Percentiles rank a stretch among this genome's conserved stretches.
These are phyloP conservation scores for Amphirosellinia nigrospora DNA, from an alignment of 495 filamentous ascomycete genomes.

Conservation along the genomic window DNA sequence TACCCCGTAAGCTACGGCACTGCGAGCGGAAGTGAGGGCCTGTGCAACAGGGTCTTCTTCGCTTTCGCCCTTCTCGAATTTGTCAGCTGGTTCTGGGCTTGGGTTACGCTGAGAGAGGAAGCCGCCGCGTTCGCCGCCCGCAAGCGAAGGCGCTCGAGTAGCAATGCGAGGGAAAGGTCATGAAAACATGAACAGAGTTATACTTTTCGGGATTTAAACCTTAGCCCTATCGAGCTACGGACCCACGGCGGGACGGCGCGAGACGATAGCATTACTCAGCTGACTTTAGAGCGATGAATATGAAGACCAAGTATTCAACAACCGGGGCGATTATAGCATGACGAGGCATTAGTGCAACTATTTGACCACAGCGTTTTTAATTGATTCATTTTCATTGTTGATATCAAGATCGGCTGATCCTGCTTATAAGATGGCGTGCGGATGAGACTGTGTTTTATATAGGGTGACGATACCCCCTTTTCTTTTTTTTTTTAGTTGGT, in stretches of 20 bases:
- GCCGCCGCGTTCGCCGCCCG: conserved; percentile 43
- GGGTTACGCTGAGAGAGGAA: conserved; percentile 61
- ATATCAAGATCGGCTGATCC: neutral
- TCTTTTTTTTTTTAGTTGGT: neutral
- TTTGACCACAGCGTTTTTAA: neutral
- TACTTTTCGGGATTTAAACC: neutral
- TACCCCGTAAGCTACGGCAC: conserved; percentile 28
- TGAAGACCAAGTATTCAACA: neutral
- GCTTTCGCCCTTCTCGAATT: conserved; percentile 85
- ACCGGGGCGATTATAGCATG: neutral
- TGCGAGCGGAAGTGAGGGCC: conserved; percentile 57
- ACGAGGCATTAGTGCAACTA: neutral
- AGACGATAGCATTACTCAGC: neutral
- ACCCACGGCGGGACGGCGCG: neutral
- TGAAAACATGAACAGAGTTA: neutral
- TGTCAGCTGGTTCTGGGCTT: conserved; percentile 86
- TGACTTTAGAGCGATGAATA: neutral
- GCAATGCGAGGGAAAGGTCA: conserved; percentile 26
- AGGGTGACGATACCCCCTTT: neutral
- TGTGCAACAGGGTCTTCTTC: conserved; percentile 83
- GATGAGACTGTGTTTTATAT: conserved; percentile 8
- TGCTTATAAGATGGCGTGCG: neutral
- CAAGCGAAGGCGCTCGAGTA: conserved; percentile 43
- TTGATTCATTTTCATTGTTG: neutral
- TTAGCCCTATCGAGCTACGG: neutral